Percentiles rank a stretch among this genome's conserved stretches.
Conservation (phyloP, 306 rosid genomes). For the Vachellia collinsii region DNA sequence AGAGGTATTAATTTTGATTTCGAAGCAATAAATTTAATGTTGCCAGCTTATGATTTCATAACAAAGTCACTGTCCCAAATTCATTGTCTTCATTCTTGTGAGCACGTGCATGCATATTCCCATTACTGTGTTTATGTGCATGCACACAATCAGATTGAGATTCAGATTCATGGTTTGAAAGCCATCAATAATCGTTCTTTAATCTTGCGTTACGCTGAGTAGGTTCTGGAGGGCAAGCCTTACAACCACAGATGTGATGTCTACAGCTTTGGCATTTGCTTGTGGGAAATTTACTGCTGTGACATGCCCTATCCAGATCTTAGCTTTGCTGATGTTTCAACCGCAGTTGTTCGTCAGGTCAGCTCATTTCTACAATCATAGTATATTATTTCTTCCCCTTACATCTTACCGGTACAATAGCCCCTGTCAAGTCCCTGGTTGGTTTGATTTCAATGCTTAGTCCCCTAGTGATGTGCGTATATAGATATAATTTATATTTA, state of each 20-base stretch:
- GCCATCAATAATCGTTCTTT: not conserved
- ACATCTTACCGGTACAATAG: not conserved
- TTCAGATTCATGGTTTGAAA: not conserved
- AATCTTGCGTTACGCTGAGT: constrained; percentile 33
- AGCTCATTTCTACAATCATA: not conserved
- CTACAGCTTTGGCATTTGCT: constrained; percentile 88
- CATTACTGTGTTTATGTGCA: not conserved
- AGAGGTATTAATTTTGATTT: constrained; percentile 55
- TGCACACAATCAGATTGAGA: not conserved
- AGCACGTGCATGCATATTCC: not conserved
- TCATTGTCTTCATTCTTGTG: not conserved
- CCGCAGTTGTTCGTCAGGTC: constrained; percentile 83
- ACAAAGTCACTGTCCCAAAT: not conserved
- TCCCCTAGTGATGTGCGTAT: not conserved
- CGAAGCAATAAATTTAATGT: not conserved
- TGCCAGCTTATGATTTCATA: constrained; percentile 18
- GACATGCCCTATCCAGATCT: constrained; percentile 88
- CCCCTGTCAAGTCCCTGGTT: not conserved
- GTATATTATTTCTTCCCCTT: not conserved
- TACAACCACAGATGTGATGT: constrained; percentile 91
- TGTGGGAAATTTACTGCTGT: constrained; percentile 93
- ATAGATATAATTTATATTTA: not conserved
- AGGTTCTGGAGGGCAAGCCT: constrained; percentile 93
- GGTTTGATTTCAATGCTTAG: not conserved
- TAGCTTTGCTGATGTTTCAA: constrained; percentile 73